Evolutionary conservation across 2,329 filamentous ascomycete species (phyloP).

Genomic region (Fonsecaea nubica): DNA sequence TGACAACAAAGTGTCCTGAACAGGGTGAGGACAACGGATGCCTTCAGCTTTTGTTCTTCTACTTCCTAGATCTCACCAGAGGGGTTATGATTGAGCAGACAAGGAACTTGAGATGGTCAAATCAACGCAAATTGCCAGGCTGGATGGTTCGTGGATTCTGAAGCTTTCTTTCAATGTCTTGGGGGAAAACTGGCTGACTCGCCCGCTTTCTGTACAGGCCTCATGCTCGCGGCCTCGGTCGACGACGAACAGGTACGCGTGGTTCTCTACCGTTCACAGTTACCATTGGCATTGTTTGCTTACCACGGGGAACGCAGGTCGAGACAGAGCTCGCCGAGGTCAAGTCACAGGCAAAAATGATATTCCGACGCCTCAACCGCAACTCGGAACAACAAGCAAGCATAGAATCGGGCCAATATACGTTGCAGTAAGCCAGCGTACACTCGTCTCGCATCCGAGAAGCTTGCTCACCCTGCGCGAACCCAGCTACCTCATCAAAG

Average conservation of each 20-base stretch:
- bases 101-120: constrained; percentile 3
- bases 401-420: constrained; percentile 85
- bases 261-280: not conserved
- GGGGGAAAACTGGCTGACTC: constrained; percentile 15
- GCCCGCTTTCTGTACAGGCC: constrained; percentile 62
- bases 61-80: not conserved
- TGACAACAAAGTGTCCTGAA: constrained; percentile 4
- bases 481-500: constrained; percentile 79
- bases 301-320: constrained; percentile 53
- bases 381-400: constrained; percentile 89
- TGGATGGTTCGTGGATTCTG: not conserved
- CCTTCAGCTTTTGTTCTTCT: not conserved
- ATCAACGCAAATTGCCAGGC: constrained; percentile 8
- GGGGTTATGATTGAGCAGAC: not conserved
- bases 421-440: constrained; percentile 73
- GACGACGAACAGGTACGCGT: constrained; percentile 78
- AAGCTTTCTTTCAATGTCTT: not conserved
- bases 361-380: constrained; percentile 85
- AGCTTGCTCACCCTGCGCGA: constrained; percentile 8
- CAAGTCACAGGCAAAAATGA: constrained; percentile 87
- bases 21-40: not conserved
- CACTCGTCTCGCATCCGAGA: no score
- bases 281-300: not conserved
- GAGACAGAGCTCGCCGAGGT: constrained; percentile 81
- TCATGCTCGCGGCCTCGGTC: constrained; percentile 92